These are phyloP conservation scores for Camillea tinctor DNA, from an alignment of 2,329 filamentous ascomycete species.

Conservation along the genomic window DNA sequence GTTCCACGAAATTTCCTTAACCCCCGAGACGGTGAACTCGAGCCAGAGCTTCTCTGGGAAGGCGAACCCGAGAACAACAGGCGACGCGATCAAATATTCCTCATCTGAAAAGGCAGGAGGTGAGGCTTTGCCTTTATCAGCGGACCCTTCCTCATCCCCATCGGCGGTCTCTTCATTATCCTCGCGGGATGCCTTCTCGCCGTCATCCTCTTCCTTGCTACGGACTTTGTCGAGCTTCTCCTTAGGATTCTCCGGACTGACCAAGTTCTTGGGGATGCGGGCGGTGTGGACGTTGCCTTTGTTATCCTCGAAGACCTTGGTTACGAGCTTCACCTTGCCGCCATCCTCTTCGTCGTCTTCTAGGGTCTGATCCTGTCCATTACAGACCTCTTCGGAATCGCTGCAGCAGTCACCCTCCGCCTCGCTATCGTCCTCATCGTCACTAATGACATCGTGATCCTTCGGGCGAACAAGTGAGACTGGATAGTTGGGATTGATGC, in stretches of 20 bases:
- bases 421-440: slow-evolving; percentile 47
- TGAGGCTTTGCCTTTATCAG: slow-evolving; percentile 22
- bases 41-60: slow-evolving; percentile 90
- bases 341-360: slow-evolving; percentile 39
- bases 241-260: slow-evolving; percentile 35
- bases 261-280: slow-evolving; percentile 35
- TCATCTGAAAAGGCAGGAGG: slow-evolving; percentile 70
- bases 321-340: slow-evolving; percentile 43
- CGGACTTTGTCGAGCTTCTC: slow-evolving; percentile 58
- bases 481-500: slow-evolving; percentile 83
- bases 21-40: slow-evolving; percentile 76
- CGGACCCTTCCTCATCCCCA: slow-evolving; percentile 18
- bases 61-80: slow-evolving; percentile 81
- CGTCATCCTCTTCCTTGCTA: slow-evolving; percentile 17
- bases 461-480: slow-evolving; percentile 73
- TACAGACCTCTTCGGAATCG: slow-evolving; percentile 37
- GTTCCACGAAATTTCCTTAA: slow-evolving; percentile 83
- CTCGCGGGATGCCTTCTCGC: slow-evolving; percentile 8
- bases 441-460: slow-evolving; percentile 60
- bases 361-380: slow-evolving; percentile 30
- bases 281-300: slow-evolving; percentile 38
- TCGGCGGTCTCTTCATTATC: slow-evolving; percentile 21
- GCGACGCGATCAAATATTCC: slow-evolving; percentile 79
- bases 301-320: slow-evolving; percentile 50
- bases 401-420: slow-evolving; percentile 42